phyloP scores from a whole-genome alignment of 2,329 filamentous ascomycete genomes.

The Colletotrichum sp. region DNA sequence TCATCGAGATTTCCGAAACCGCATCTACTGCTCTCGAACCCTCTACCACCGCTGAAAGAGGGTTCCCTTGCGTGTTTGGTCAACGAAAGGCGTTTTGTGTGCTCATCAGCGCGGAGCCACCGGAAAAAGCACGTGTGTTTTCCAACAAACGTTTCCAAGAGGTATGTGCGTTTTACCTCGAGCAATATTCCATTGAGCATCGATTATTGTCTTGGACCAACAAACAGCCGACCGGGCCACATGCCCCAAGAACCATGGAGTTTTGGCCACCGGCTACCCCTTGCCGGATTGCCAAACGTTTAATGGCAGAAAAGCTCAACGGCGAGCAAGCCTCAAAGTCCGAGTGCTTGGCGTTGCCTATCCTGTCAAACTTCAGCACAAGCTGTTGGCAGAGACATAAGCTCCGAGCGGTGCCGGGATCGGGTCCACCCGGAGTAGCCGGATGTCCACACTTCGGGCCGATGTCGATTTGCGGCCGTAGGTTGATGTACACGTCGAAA shows the following conservation, averaged over 20 bases:
- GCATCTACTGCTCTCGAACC: not conserved
- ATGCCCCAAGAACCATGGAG: not conserved
- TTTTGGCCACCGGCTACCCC: not conserved
- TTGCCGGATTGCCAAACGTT: not conserved
- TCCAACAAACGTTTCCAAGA: not conserved
- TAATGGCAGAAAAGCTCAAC: not conserved
- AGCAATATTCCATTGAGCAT: not conserved
- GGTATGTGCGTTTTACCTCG: not conserved
- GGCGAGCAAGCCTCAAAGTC: not conserved
- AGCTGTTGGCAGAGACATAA: not conserved
- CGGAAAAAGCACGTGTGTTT: not conserved
- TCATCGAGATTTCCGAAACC: not conserved
- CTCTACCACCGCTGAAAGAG: not conserved
- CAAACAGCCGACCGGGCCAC: not conserved
- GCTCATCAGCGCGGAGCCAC: not conserved
- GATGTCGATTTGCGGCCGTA: not conserved
- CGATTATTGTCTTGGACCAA: not conserved
- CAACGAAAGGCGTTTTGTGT: not conserved
- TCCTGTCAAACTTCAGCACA: not conserved
- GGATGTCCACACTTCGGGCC: not conserved
- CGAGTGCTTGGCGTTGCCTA: not conserved
- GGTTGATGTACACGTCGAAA: not conserved
- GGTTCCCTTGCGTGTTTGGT: not conserved
- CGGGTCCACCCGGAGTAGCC: not conserved
- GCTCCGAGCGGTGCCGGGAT: not conserved